Percentiles rank a stretch among this genome's conserved stretches.
phyloP scores from a whole-genome alignment of 805 yeast genomes.

The Zygotorulaspora florentina region DNA sequence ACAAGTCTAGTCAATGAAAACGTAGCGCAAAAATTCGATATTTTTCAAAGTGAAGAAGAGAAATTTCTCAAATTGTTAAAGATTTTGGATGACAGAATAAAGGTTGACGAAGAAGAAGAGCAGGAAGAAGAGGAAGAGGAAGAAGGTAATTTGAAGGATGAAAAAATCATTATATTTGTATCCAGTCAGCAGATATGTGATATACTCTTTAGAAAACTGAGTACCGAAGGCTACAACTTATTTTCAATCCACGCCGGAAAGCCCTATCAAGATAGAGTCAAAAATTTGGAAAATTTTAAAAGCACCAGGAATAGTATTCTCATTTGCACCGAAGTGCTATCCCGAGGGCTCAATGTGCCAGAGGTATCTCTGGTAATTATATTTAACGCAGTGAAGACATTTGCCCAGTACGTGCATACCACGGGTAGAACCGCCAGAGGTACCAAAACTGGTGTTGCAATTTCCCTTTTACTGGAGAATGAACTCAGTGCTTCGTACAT shows the following conservation, averaged over 20 bases:
- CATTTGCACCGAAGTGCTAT: constrained; percentile 91
- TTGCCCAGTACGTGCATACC: constrained; percentile 94
- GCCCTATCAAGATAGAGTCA: constrained; percentile 76
- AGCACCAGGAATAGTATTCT: constrained; percentile 56
- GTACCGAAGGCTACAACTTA: constrained; percentile 49
- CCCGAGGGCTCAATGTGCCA: constrained; percentile 93
- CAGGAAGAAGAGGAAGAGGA: constrained; percentile 29
- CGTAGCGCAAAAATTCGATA: constrained; percentile 65
- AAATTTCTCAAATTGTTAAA: constrained; percentile 56
- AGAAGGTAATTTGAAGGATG: constrained; percentile 33
- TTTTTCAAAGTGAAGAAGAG: constrained; percentile 48
- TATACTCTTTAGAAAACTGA: constrained; percentile 47
- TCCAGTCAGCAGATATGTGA: constrained; percentile 90
- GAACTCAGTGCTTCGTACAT: constrained; percentile 69
- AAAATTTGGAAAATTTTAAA: constrained; percentile 67
- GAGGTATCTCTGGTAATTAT: constrained; percentile 76
- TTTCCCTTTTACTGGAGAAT: constrained; percentile 61
- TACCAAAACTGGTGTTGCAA: constrained; percentile 67
- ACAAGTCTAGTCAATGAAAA: constrained; percentile 77
- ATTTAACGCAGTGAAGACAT: constrained; percentile 76
- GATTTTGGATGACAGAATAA: constrained; percentile 44
- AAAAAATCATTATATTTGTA: constrained; percentile 73
- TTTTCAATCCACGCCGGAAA: constrained; percentile 88
- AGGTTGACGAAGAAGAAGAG: neutral
- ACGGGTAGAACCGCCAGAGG: constrained; percentile 97